Percentiles rank a stretch among this genome's conserved stretches.
These are phyloP conservation scores for Cutaneotrichosporon sp. DNA, from an alignment of 1,284 basidiomycete species.

Conservation along the genomic window DNA sequence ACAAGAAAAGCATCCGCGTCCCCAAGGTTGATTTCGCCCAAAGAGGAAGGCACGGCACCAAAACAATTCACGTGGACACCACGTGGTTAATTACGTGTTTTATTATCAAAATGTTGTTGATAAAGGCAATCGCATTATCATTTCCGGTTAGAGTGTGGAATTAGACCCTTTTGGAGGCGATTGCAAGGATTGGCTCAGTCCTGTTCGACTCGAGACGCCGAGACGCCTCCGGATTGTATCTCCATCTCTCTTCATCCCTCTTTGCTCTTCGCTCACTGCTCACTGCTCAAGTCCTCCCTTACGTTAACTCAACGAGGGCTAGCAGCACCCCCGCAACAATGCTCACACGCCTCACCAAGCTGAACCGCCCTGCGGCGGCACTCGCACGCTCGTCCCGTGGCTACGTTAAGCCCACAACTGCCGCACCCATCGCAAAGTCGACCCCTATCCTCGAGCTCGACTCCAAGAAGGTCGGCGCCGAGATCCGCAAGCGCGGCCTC, in stretches of 20 bases:
- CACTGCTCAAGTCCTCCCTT: background rate
- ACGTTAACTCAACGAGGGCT: conserved; percentile 14
- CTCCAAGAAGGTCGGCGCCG: conserved; percentile 40
- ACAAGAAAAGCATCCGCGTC: conserved; percentile 13
- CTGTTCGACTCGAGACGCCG: background rate
- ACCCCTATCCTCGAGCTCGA: conserved; percentile 46
- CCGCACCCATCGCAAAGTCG: conserved; percentile 19
- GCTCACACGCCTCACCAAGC: conserved; percentile 30
- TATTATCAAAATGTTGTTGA: background rate
- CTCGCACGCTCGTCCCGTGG: conserved; percentile 14
- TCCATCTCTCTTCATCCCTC: background rate
- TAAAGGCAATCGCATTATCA: background rate
- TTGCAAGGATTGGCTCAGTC: background rate
- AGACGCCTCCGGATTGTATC: background rate
- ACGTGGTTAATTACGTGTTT: conserved; percentile 8
- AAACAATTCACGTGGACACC: background rate
- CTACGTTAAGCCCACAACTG: conserved; percentile 25
- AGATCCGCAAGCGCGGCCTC: conserved; percentile 46
- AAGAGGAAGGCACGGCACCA: conserved; percentile 1
- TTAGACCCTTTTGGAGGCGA: background rate
- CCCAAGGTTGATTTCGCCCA: conserved; percentile 2
- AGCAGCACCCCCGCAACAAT: conserved; percentile 19
- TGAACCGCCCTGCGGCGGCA: conserved; percentile 21
- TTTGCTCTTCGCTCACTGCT: background rate
- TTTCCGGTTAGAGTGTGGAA: no score